These are phyloP conservation scores for Arthroderma uncinatum DNA, from an alignment of 2,329 filamentous ascomycete species.

Conservation along the genomic window DNA sequence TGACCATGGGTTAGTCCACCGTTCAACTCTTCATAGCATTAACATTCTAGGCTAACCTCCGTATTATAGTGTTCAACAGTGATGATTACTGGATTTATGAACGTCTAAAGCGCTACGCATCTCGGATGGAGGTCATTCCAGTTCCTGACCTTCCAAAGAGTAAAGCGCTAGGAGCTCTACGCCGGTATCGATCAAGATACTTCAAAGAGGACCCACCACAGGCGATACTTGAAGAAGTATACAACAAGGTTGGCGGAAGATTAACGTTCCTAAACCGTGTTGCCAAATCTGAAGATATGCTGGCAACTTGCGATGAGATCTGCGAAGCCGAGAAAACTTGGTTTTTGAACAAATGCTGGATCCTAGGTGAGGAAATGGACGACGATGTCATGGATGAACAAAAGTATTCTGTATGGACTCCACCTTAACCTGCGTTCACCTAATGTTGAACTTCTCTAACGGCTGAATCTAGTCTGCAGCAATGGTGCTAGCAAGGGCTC, in stretches of 20 bases:
- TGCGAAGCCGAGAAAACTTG: conserved; percentile 62
- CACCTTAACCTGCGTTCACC: not conserved
- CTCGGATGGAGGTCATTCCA: conserved; percentile 85
- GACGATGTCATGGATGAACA: conserved; percentile 98
- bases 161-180: conserved; percentile 64
- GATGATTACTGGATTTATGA: conserved; percentile 99
- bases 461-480: conserved; percentile 55
- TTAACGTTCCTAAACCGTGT: conserved; percentile 81
- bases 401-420: conserved; percentile 70
- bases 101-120: conserved; percentile 79
- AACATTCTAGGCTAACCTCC: not conserved
- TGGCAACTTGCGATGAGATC: conserved; percentile 62
- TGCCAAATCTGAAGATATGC: conserved; percentile 74
- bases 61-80: conserved; percentile 67
- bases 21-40: not conserved
- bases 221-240: conserved; percentile 61
- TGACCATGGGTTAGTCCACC: conserved; percentile 49
- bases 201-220: conserved; percentile 48
- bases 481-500: conserved; percentile 81
- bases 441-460: not conserved
- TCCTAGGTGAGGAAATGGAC: conserved; percentile 67
- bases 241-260: conserved; percentile 75
- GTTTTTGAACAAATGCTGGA: conserved; percentile 70
- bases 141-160: conserved; percentile 71
- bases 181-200: conserved; percentile 70